phyloP scores from a whole-genome alignment of 441 rosid species.

The Jatropha multifida region DNA sequence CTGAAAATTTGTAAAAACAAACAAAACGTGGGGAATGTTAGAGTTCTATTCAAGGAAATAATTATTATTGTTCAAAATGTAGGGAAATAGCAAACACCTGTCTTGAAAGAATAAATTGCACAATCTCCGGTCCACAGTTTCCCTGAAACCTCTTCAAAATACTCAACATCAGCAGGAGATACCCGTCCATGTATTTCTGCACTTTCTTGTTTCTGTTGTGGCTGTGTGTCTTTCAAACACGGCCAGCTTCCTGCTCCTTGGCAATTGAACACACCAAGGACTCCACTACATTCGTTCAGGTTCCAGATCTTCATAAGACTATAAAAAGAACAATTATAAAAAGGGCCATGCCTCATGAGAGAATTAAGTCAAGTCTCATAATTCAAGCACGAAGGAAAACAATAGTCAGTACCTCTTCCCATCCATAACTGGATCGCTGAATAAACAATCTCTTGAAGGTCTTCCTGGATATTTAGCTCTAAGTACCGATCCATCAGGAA shows the following conservation, averaged over 20 bases:
- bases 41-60: too few relatives aligned
- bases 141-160: conserved; percentile 52
- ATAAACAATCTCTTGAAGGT: conserved; percentile 52
- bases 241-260: conserved; percentile 67
- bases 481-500: conserved; percentile 54
- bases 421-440: conserved; percentile 54
- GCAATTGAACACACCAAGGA: conserved; percentile 56
- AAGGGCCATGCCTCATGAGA: not conserved
- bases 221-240: conserved; percentile 24
- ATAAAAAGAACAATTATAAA: not conserved
- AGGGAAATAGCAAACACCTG: conserved; percentile 24
- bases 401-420: conserved; percentile 40
- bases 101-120: conserved; percentile 50
- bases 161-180: conserved; percentile 47
- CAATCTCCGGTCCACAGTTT: conserved; percentile 47
- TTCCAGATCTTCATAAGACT: conserved; percentile 66
- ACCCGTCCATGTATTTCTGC: conserved; percentile 33
- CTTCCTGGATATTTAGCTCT: conserved; percentile 60
- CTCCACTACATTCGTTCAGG: conserved; percentile 50
- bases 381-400: not conserved
- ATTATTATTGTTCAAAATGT: too few relatives aligned
- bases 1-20: conserved; percentile 20
- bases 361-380: not conserved
- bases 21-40: too few relatives aligned
- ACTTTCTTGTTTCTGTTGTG: conserved; percentile 13